A percentile compares a stretch with the other conserved stretches of the same genome.
These are phyloP conservation scores for Colletotrichum tabaci DNA, from an alignment of 2,329 filamentous ascomycete genomes.

Conservation along the genomic window DNA sequence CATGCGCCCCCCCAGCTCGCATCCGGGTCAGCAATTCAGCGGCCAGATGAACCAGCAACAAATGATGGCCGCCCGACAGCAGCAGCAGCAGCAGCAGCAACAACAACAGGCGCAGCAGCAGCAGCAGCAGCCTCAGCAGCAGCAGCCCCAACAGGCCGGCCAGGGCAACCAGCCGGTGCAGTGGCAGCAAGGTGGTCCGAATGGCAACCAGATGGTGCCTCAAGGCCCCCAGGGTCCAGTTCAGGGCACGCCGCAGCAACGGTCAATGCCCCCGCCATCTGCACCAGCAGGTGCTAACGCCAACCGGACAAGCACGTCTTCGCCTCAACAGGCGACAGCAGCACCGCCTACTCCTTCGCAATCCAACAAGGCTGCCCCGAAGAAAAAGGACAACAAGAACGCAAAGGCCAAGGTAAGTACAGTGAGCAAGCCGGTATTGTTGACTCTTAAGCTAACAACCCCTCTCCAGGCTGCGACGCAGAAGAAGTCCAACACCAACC, in stretches of 20 bases:
- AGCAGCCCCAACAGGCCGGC: slow-evolving; percentile 50
- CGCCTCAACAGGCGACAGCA: slow-evolving; percentile 74
- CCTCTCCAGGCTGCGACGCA: slow-evolving; percentile 64
- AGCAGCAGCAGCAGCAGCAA: slow-evolving; percentile 52
- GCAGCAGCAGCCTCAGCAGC: slow-evolving; percentile 58
- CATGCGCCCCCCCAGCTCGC: slow-evolving; percentile 79
- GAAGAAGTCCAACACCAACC: slow-evolving; percentile 75
- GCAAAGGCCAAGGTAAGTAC: slow-evolving; percentile 77
- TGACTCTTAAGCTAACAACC: background rate
- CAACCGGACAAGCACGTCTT: slow-evolving; percentile 70
- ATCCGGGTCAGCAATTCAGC: slow-evolving; percentile 72
- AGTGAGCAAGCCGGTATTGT: background rate
- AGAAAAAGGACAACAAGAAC: slow-evolving; percentile 81
- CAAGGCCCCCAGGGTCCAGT: slow-evolving; percentile 66
- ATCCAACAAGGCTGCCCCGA: slow-evolving; percentile 79
- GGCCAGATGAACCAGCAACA: slow-evolving; percentile 73
- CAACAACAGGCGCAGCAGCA: slow-evolving; percentile 69
- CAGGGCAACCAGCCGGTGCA: slow-evolving; percentile 62
- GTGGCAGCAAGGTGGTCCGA: slow-evolving; percentile 62
- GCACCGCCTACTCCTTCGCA: slow-evolving; percentile 85
- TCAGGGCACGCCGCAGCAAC: slow-evolving; percentile 81
- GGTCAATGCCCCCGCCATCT: slow-evolving; percentile 78
- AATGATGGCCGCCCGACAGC: slow-evolving; percentile 67
- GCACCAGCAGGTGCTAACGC: slow-evolving; percentile 68
- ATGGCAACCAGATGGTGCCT: slow-evolving; percentile 58